phyloP scores from a whole-genome alignment of 352 stramenopile genomes.

The Pythium apleroticum region DNA sequence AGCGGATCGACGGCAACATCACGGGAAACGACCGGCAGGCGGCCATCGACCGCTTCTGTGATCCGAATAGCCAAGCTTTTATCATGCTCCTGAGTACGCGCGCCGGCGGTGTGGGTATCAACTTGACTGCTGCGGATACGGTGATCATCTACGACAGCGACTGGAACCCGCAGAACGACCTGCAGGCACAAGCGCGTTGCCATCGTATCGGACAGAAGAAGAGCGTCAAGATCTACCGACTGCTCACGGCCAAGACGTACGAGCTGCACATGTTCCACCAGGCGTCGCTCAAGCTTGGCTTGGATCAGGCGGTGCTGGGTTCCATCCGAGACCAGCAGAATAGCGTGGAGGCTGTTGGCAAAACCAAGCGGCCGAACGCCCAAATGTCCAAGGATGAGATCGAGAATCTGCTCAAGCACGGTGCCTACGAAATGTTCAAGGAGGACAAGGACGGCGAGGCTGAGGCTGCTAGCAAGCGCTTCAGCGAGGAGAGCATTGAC shows the following conservation, averaged over 20 bases:
- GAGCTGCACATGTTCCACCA: conserved; percentile 94
- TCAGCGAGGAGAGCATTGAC: conserved; percentile 98
- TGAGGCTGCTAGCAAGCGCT: conserved; percentile 94
- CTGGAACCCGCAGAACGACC: conserved; percentile 98
- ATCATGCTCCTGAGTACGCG: conserved; percentile 98
- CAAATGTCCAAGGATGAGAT: conserved; percentile 89
- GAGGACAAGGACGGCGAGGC: conserved; percentile 88
- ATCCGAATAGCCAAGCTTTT: conserved; percentile 78
- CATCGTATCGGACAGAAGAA: conserved; percentile 94
- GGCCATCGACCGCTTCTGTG: conserved; percentile 91
- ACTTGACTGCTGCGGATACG: conserved; percentile 90
- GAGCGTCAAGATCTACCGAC: conserved; percentile 91
- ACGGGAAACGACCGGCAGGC: conserved; percentile 95
- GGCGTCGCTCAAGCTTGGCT: conserved; percentile 89
- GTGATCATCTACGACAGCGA: conserved; percentile 97
- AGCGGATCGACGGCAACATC: conserved; percentile 99
- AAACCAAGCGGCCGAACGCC: conserved; percentile 43
- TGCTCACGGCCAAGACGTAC: conserved; percentile 92
- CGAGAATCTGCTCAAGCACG: conserved; percentile 92
- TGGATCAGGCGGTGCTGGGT: conserved; percentile 91
- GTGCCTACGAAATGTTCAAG: conserved; percentile 94
- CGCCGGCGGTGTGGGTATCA: conserved; percentile 98
- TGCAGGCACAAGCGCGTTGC: conserved; percentile 91
- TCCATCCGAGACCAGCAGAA: conserved; percentile 77
- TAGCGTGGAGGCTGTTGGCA: conserved; percentile 18